phyloP scores from a whole-genome alignment of 164 flowering plant species.

The Buxus sempervirens region DNA sequence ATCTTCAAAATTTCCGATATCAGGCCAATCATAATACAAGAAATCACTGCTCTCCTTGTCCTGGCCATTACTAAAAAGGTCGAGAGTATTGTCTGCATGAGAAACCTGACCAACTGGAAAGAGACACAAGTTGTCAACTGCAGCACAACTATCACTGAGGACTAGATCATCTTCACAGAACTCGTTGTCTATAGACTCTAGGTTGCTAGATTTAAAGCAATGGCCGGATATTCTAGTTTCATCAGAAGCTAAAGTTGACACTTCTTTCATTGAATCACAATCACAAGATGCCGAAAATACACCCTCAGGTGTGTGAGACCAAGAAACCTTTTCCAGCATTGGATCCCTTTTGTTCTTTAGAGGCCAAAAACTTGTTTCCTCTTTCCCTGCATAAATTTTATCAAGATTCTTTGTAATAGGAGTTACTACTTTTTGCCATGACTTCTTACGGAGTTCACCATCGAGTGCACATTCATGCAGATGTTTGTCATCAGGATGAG shows the following conservation, averaged over 20 bases:
- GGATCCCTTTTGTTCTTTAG: conserved; percentile 21
- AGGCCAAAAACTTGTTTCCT: conserved; percentile 17
- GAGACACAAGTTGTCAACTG: conserved; percentile 31
- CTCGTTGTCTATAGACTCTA: conserved; percentile 27
- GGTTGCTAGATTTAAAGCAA: conserved; percentile 30
- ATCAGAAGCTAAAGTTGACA: conserved; percentile 28
- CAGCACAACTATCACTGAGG: conserved; percentile 30
- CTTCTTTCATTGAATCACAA: conserved; percentile 28
- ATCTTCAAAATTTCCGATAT: conserved; percentile 79
- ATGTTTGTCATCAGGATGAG: conserved; percentile 33
- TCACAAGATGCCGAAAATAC: conserved; percentile 38
- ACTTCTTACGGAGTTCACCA: conserved; percentile 42
- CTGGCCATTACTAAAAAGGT: conserved; percentile 38
- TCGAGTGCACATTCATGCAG: conserved; percentile 12
- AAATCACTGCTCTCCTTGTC: conserved; percentile 48
- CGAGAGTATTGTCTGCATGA: conserved; percentile 44
- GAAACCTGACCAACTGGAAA: conserved; percentile 43
- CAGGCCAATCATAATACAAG: conserved; percentile 65
- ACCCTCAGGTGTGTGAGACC: conserved; percentile 40
- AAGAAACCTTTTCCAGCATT: conserved; percentile 46
- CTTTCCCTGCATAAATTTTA: conserved; percentile 25
- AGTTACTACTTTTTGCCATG: conserved; percentile 26
- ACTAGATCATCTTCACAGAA: conserved; percentile 31
- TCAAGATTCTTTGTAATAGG: conserved; percentile 20
- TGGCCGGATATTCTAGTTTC: conserved; percentile 33